A percentile compares a stretch with the other conserved stretches of the same genome.
Evolutionary conservation across 148 eudicot genomes (phyloP).

Genomic region (Silene conica): DNA sequence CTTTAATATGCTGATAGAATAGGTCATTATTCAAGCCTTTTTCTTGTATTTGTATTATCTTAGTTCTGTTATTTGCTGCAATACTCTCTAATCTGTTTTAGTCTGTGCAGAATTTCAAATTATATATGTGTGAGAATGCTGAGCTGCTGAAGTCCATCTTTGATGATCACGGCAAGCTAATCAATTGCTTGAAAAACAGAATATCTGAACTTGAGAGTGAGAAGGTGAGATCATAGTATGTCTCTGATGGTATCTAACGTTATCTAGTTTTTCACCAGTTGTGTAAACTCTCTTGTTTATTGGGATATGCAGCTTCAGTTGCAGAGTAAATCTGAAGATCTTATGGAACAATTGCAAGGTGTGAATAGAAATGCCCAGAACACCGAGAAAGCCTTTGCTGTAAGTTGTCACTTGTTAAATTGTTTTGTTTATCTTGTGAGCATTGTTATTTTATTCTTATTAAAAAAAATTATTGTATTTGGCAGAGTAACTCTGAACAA

Average conservation of each 20-base stretch:
- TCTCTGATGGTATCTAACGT: background rate
- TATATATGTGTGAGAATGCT: conserved; percentile 33
- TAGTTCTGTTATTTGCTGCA: background rate
- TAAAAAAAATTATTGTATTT: conserved; percentile 22
- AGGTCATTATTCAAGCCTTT: background rate
- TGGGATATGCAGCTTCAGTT: conserved; percentile 46
- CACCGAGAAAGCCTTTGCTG: conserved; percentile 43
- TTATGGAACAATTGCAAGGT: conserved; percentile 40
- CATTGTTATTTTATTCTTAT: conserved; percentile 9
- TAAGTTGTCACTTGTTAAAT: conserved; percentile 30
- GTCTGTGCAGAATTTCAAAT: conserved; percentile 54
- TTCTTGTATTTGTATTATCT: background rate
- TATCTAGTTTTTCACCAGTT: conserved; percentile 8
- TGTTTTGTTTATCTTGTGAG: background rate
- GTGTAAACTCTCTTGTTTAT: conserved; percentile 18
- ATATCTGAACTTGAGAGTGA: conserved; percentile 58
- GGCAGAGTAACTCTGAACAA: conserved; percentile 56
- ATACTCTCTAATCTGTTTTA: conserved; percentile 9
- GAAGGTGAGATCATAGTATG: conserved; percentile 47
- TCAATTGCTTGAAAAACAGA: conserved; percentile 36
- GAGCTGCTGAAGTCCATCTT: conserved; percentile 36
- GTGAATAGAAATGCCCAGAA: conserved; percentile 36
- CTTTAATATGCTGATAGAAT: background rate
- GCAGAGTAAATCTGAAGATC: conserved; percentile 46
- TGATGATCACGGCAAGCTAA: conserved; percentile 35